These are phyloP conservation scores for Cyberlindnera japonica DNA, from an alignment of 805 yeast genomes.

Conservation along the genomic window DNA sequence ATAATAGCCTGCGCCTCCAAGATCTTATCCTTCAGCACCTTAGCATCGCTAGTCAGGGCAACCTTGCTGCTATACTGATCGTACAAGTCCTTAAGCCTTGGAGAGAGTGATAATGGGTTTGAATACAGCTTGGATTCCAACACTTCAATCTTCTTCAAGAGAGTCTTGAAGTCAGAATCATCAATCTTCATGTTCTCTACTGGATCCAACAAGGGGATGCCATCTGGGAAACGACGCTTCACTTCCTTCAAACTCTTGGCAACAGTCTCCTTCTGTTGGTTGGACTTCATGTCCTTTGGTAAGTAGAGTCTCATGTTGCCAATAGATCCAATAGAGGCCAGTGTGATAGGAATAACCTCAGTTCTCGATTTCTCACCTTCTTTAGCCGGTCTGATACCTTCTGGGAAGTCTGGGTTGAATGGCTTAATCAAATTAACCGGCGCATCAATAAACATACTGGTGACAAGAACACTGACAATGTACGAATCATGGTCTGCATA, in stretches of 20 bases:
- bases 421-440: constrained; percentile 81
- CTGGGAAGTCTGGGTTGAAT: constrained; percentile 73
- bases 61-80: constrained; percentile 63
- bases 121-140: constrained; percentile 68
- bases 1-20: constrained; percentile 85
- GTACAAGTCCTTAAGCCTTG: constrained; percentile 60
- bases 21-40: constrained; percentile 58
- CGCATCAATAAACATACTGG: constrained; percentile 73
- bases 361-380: constrained; percentile 68
- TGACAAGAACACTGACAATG: constrained; percentile 79
- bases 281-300: constrained; percentile 69
- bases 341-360: constrained; percentile 81
- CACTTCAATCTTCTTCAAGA: constrained; percentile 76
- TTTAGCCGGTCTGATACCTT: constrained; percentile 82
- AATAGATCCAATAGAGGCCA: constrained; percentile 68
- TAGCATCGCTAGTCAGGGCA: constrained; percentile 54
- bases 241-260: constrained; percentile 76
- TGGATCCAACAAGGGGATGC: constrained; percentile 89
- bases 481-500: constrained; percentile 87
- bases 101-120: constrained; percentile 64
- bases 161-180: constrained; percentile 68
- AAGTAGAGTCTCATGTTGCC: constrained; percentile 78
- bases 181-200: constrained; percentile 88
- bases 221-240: constrained; percentile 80
- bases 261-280: constrained; percentile 57